These are phyloP conservation scores for Pseudisothecium myosuroides DNA, from an alignment of 225 moss, liverwort and hornwort species.

Conservation along the genomic window DNA sequence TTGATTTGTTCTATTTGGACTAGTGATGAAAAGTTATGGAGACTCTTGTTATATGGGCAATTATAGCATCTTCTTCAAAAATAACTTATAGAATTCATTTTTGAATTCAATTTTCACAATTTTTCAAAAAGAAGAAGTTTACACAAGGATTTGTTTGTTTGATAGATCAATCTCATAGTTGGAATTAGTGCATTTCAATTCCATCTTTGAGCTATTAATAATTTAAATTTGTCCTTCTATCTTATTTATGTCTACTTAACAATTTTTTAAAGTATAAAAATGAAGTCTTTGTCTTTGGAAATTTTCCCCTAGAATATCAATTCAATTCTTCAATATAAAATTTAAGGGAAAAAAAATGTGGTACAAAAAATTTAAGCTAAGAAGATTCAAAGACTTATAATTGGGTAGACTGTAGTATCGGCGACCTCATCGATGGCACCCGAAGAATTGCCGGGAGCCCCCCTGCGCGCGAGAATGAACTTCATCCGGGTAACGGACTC, in stretches of 20 bases:
- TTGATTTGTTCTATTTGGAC: not conserved
- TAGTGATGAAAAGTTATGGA: not conserved
- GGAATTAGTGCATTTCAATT: not conserved
- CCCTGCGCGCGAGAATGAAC: no score
- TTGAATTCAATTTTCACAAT: not conserved
- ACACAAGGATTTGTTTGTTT: accelerated
- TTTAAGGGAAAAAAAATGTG: no score
- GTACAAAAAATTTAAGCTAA: not conserved
- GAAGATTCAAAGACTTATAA: not conserved
- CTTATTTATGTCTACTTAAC: not conserved
- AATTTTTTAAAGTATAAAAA: not conserved
- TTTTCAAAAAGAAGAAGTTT: not conserved
- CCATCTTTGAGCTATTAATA: not conserved
- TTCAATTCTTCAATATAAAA: not conserved
- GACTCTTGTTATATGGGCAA: accelerated
- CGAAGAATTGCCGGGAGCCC: no score
- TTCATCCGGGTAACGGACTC: no score
- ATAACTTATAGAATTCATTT: not conserved
- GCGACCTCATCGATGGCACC: no score
- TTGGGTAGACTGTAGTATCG: no score
- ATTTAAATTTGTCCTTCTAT: not conserved
- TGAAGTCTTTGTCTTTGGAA: no score
- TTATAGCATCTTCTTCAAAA: not conserved
- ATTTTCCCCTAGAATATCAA: not conserved
- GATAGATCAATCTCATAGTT: not conserved